phyloP scores from a whole-genome alignment of 176 grass and related monocot species.

The Ampelocalamus luodianensis region DNA sequence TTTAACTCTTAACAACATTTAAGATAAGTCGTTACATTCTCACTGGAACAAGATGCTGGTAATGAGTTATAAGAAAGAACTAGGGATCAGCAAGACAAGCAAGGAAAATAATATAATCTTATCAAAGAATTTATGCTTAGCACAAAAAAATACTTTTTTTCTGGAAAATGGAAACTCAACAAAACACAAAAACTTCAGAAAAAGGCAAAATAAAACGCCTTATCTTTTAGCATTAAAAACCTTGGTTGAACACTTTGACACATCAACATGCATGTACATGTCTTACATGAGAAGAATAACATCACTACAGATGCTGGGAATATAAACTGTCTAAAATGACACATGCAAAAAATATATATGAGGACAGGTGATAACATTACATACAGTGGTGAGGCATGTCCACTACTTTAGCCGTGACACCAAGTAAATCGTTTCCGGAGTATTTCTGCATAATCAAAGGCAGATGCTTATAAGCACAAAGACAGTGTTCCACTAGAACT shows the following conservation, averaged over 20 bases:
- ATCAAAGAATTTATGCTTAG: not conserved
- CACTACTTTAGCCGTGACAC: constrained; percentile 87
- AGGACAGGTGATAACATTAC: constrained; percentile 26
- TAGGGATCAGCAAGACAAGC: not conserved
- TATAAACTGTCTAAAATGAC: constrained; percentile 24
- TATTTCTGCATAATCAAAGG: constrained; percentile 69
- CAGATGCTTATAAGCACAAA: constrained; percentile 43
- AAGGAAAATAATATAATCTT: constrained; percentile 1
- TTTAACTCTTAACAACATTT: not conserved
- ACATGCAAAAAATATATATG: not conserved
- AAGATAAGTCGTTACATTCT: not conserved
- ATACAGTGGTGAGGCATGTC: constrained; percentile 98
- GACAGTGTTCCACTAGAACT: constrained; percentile 16
- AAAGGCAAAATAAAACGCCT: not conserved
- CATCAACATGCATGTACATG: constrained; percentile 10
- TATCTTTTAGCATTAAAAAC: not conserved
- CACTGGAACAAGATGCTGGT: not conserved
- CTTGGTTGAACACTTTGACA: not conserved
- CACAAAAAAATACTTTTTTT: not conserved
- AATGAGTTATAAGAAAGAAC: not conserved
- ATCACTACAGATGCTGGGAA: constrained; percentile 18
- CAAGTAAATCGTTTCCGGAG: constrained; percentile 95
- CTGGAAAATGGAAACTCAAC: not conserved
- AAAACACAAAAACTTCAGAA: not conserved
- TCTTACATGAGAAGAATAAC: constrained; percentile 18